Base-by-base conservation (phyloP, 1,284 basidiomycete species). In the Papiliotrema terrestris region DNA sequence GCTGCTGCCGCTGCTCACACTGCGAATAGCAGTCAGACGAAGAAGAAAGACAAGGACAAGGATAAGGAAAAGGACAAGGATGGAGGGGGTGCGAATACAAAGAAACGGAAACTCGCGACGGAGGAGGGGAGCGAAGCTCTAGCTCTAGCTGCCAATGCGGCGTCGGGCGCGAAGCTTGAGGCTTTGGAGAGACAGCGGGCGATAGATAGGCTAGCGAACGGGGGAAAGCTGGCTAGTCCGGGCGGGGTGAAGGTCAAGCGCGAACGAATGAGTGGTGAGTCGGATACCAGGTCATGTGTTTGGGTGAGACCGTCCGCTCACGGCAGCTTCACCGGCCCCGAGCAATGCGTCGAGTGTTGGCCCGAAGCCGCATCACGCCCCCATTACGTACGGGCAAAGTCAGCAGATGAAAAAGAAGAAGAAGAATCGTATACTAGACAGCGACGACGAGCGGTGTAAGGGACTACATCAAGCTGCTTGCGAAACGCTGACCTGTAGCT, bases 371-470 rank as follows among this genome's bases (percentile, higher is more conserved):
- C 50, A 19, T 17, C 13, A 19, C 17, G 44, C 52, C 29, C 59
- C 58, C 6, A 54, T 65, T n/a, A 70, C 71, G 25, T 72, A 74
- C 52, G 69, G 63, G 17, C 56, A 43, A 13, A 42, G 32, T 29
- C 52, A 60, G 29, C 63, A 85, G 77, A 84, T 85, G 72, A 89
- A 89, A 80, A 89, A 89, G 78, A 90, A 91, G 78, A 89, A 89
- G 69, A 85, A 86, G 72, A 89, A 89, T 79, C 82, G 87, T 14
- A 66, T 73, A 52, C 83, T 89, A 23, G 75, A 79, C 14, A 87
- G 86, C 26, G 85, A 86, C 25, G 88, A 86, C 65, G 89, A 91
- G 65, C 74, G 88, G 65, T 78, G 80, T 76, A 82, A 82, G 84
- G 9, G 19, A 35, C 39, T 20, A 13, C 22, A 32, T 22, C 46